phyloP scores from a whole-genome alignment of 306 rosid species.

The Cicer pinnatifidum region DNA sequence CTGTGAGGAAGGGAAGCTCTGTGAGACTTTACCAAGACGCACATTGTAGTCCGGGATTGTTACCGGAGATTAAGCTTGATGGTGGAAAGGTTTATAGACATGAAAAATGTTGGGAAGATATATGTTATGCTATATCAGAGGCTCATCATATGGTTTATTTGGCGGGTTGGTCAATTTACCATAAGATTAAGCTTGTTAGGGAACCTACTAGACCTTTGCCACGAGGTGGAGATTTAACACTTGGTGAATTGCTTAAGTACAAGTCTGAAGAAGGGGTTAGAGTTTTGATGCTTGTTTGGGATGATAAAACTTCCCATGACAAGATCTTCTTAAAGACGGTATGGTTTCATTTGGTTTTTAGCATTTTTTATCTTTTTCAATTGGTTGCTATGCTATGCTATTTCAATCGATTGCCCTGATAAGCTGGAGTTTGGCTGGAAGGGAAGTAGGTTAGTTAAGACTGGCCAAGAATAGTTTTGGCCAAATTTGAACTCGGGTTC shows the following conservation, averaged over 20 bases:
- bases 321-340: conserved; percentile 67
- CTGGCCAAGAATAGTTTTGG: too few species aligned
- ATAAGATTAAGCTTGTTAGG: conserved; percentile 74
- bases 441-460: too few species aligned
- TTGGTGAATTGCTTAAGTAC: conserved; percentile 93
- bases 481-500: too few species aligned
- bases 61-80: conserved; percentile 69
- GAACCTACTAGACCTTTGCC: conserved; percentile 69
- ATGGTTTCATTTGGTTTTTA: conserved; percentile 14
- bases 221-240: conserved; percentile 71
- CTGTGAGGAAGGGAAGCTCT: conserved; percentile 73
- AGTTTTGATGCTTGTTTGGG: conserved; percentile 85
- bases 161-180: conserved; percentile 83
- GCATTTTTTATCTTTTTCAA: background rate
- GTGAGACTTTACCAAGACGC: conserved; percentile 88
- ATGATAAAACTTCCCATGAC: conserved; percentile 89
- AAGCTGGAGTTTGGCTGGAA: too few species aligned
- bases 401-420: too few species aligned
- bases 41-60: conserved; percentile 49
- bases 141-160: conserved; percentile 92
- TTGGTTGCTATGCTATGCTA: background rate
- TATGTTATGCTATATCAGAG: conserved; percentile 81
- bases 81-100: conserved; percentile 54
- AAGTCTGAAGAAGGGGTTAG: conserved; percentile 91
- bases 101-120: conserved; percentile 92